These are phyloP conservation scores for Mollisia scopiformis DNA, from an alignment of 2,329 filamentous ascomycete genomes.

Conservation along the genomic window DNA sequence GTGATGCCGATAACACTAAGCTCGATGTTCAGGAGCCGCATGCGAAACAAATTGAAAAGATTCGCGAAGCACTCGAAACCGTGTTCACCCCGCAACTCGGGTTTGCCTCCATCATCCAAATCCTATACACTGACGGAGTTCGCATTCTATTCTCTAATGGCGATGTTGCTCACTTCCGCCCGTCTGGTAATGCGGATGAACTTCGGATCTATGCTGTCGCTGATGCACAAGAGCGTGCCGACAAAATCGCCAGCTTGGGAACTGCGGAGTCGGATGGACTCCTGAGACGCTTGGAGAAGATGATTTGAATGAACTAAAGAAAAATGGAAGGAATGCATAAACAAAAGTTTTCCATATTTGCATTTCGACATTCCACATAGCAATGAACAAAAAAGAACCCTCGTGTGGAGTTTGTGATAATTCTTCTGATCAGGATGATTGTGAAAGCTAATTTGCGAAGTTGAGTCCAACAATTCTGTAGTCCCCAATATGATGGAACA, in stretches of 20 bases:
- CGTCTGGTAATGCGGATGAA: constrained; percentile 39
- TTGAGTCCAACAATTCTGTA: too few relatives aligned
- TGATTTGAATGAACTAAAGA: too few relatives aligned
- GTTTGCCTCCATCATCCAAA: constrained; percentile 29
- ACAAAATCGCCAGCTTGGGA: constrained; percentile 33
- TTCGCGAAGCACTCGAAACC: constrained; percentile 31
- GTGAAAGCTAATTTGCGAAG: too few relatives aligned
- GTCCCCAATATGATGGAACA: too few relatives aligned
- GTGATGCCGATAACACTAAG: constrained; percentile 14
- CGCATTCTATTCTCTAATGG: constrained; percentile 37
- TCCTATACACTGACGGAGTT: constrained; percentile 39
- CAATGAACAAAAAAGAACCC: too few relatives aligned
- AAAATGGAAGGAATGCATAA: too few relatives aligned
- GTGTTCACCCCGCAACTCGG: constrained; percentile 35
- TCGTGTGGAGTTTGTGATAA: too few relatives aligned
- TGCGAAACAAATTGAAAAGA: constrained; percentile 22
- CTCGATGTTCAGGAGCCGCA: constrained; percentile 17
- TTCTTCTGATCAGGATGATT: too few relatives aligned
- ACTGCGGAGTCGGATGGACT: constrained; percentile 35
- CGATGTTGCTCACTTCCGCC: constrained; percentile 39
- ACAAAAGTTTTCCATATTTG: too few relatives aligned
- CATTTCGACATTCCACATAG: too few relatives aligned
- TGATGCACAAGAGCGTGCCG: constrained; percentile 36
- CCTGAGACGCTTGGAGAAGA: constrained; percentile 30
- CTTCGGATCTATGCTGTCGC: constrained; percentile 39